Evolutionary conservation across 495 filamentous ascomycete species (phyloP), one percentile per base, ranked within the genome.

Genomic region (Margaritispora aquatica): DNA sequence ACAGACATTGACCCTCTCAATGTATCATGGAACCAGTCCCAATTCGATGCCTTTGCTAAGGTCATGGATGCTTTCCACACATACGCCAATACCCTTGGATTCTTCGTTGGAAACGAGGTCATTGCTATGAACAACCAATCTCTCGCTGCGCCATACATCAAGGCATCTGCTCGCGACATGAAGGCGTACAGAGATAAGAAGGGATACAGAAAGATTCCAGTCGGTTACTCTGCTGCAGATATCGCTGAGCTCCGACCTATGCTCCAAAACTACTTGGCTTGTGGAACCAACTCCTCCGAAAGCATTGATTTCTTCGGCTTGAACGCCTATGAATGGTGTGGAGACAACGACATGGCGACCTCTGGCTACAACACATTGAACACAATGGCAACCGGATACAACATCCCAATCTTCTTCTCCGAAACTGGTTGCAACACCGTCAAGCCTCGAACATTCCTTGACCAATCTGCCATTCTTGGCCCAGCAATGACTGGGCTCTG

Each of bases 181-280:
- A 95, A 94, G 77, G 82, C 84, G 0, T 89, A 95, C 71, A 80
- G 89, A 50, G 78, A 90, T 65, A 71, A 75, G 54, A 88, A 93
- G 73, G 77, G 79, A n/a, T 92, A 94, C 72, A 88, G 91, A 56
- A 73, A 86, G 26, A 88, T 96, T 54, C 90, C 91, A 7, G 75
- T 96, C 53, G 91, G 91, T 44, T 96, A 96, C 73, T 90, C 89
- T 8, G 90, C 89, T n/a, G 89, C 90, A 29, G 91, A 96, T 69
- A 92, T 95, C 62, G 75, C 88, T 2, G 76, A 82, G 46, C 81
- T 94, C 44, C 85, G 91, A 20, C 90, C 91, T 31, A 90, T 87
- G 84, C 76, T 96, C 1, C 91, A 96, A 71, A 85, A 96, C 68
- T 96, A 96, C 70, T 74, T 96, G 29, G 87, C 88, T 11, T 96